phyloP scores from a whole-genome alignment of 2,329 filamentous ascomycete genomes.

The Clonostachys rhizophaga region DNA sequence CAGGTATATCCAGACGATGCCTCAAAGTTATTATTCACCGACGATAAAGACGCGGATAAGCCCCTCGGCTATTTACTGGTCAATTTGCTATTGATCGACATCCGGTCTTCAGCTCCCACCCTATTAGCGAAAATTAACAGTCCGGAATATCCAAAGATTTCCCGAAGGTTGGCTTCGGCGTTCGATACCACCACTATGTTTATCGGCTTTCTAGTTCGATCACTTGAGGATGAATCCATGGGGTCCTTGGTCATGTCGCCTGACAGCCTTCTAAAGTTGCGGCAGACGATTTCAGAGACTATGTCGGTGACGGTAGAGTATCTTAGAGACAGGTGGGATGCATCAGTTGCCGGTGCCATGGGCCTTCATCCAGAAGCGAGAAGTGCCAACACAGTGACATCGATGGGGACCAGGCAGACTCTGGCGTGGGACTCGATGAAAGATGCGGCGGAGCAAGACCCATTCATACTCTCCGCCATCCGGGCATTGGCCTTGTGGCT shows the following conservation, averaged over 20 bases:
- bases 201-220: slow-evolving; percentile 50
- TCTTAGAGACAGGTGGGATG: slow-evolving; percentile 67
- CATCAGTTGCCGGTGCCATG: slow-evolving; percentile 55
- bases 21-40: slow-evolving; percentile 46
- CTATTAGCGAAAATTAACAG: slow-evolving; percentile 55
- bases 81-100: slow-evolving; percentile 61
- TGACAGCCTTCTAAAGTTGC: slow-evolving; percentile 56
- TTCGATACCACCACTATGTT: slow-evolving; percentile 61
- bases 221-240: slow-evolving; percentile 40
- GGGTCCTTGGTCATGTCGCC: slow-evolving; percentile 41
- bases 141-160: slow-evolving; percentile 42
- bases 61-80: slow-evolving; percentile 59
- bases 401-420: slow-evolving; percentile 37
- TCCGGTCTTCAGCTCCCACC: slow-evolving; percentile 57
- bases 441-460: slow-evolving; percentile 44
- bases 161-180: slow-evolving; percentile 51
- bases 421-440: slow-evolving; percentile 56
- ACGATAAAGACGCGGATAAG: slow-evolving; percentile 34
- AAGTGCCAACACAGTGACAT: slow-evolving; percentile 31
- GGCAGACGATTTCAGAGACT: slow-evolving; percentile 57
- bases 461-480: slow-evolving; percentile 54
- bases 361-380: slow-evolving; percentile 57
- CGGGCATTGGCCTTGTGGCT: slow-evolving; percentile 60
- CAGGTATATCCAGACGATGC: slow-evolving; percentile 44
- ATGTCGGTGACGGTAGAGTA: slow-evolving; percentile 61